Percentiles rank a stretch among this genome's conserved stretches.
These are phyloP conservation scores for Sambucus nigra DNA, from an alignment of 129 eudicot genomes.

Conservation along the genomic window DNA sequence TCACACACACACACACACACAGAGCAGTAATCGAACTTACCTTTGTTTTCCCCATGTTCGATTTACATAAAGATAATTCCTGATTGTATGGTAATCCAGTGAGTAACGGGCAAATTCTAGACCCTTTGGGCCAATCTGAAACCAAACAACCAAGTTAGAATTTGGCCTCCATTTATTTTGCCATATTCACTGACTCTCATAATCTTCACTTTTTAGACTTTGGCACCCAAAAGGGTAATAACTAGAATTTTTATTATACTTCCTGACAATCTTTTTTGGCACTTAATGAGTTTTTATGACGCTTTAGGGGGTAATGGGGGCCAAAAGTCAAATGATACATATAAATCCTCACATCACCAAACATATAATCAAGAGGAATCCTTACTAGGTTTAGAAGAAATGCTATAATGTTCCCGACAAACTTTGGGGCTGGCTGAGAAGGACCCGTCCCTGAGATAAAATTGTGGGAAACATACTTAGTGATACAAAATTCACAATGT, in stretches of 20 bases:
- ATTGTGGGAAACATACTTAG: not conserved
- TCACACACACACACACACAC: too few species aligned
- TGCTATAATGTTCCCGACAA: constrained; percentile 77
- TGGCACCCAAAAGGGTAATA: too few species aligned
- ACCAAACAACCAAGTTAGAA: constrained; percentile 8
- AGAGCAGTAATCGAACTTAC: too few species aligned
- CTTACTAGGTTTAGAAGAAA: constrained; percentile 68
- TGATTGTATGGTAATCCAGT: constrained; percentile 90
- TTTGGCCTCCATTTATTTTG: not conserved
- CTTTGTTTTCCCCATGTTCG: constrained; percentile 91
- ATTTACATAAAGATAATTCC: constrained; percentile 75
- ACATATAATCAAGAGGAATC: constrained; percentile 5
- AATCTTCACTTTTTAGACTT: too few species aligned
- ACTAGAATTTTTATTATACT: too few species aligned
- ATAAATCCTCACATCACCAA: not conserved
- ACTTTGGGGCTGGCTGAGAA: constrained; percentile 84
- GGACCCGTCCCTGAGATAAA: constrained; percentile 71
- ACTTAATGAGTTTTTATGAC: too few species aligned
- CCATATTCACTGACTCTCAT: too few species aligned
- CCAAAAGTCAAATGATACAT: too few species aligned
- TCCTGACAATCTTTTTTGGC: too few species aligned
- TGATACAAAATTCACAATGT: not conserved
- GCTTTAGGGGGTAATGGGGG: too few species aligned
- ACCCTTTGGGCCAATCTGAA: constrained; percentile 94
- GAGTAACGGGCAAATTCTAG: constrained; percentile 96